Evolutionary conservation across 2,329 filamentous ascomycete species (phyloP).

Genomic region (Aspergillus quadrilineatus): DNA sequence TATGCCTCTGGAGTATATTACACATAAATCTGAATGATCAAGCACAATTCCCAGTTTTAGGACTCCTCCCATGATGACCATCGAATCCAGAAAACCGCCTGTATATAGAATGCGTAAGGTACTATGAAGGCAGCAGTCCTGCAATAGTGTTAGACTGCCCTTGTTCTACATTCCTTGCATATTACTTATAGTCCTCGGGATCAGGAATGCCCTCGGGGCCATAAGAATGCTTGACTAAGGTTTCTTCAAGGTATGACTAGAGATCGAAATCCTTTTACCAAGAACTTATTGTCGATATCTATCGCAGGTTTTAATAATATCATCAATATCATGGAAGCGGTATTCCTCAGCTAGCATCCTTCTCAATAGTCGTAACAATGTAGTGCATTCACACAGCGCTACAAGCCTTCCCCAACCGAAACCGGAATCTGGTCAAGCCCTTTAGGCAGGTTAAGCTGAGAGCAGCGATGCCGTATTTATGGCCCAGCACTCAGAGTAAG

Average conservation of each 20-base stretch:
- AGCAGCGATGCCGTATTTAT: conserved; percentile 3
- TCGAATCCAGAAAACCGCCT: not conserved
- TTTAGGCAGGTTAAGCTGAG: not conserved
- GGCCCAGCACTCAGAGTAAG: conserved; percentile 4
- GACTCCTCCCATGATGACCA: too few relatives aligned
- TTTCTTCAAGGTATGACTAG: not conserved
- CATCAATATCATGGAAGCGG: not conserved
- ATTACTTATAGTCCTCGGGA: not conserved
- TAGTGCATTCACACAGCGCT: not conserved
- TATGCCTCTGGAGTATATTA: too few relatives aligned
- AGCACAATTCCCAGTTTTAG: too few relatives aligned
- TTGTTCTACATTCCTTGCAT: not conserved
- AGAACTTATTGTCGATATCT: not conserved
- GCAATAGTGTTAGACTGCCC: not conserved
- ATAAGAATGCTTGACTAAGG: not conserved
- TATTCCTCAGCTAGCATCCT: not conserved
- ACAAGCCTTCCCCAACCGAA: not conserved
- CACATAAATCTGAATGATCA: too few relatives aligned
- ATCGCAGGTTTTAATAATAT: not conserved
- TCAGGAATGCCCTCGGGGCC: not conserved
- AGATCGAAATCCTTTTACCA: not conserved
- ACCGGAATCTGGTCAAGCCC: not conserved
- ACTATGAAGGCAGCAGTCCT: not conserved
- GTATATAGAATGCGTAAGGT: not conserved
- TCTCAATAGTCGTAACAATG: not conserved